These are phyloP conservation scores for Globisporangium nunn DNA, from an alignment of 352 stramenopile genomes.

Conservation along the genomic window DNA sequence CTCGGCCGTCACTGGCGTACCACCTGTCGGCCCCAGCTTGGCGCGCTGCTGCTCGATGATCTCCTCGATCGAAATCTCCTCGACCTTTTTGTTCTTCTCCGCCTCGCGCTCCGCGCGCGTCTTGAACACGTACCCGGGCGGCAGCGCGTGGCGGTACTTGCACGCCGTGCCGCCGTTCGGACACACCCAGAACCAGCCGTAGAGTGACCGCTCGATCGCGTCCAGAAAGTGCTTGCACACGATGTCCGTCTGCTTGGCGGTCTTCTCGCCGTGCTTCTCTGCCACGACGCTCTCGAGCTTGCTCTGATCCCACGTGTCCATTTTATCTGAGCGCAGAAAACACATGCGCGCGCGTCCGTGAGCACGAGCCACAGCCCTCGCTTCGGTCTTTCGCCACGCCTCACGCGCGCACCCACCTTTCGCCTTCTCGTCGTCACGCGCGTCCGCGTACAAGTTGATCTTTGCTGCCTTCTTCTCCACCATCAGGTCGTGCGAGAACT, in stretches of 20 bases:
- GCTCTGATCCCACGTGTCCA: conserved; percentile 83
- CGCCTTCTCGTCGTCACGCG: conserved; percentile 62
- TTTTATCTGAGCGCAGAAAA: conserved; percentile 37
- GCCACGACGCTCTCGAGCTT: conserved; percentile 85
- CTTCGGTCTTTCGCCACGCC: too few relatives aligned
- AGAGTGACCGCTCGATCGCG: conserved; percentile 86
- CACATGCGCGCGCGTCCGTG: too few relatives aligned
- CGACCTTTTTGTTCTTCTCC: conserved; percentile 77
- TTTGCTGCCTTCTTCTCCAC: conserved; percentile 83
- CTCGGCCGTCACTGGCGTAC: conserved; percentile 86
- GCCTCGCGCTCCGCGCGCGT: conserved; percentile 80
- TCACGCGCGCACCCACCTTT: conserved; percentile 11
- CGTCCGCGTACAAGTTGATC: conserved; percentile 87
- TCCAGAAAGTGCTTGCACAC: conserved; percentile 89
- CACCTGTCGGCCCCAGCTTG: conserved; percentile 74
- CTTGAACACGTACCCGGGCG: conserved; percentile 85
- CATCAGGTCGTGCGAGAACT: conserved; percentile 88
- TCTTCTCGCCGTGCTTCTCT: conserved; percentile 81
- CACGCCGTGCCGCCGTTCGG: conserved; percentile 75
- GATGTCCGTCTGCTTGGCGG: conserved; percentile 80
- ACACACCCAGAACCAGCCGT: conserved; percentile 89
- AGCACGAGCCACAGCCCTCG: neutral
- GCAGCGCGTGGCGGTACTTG: conserved; percentile 84
- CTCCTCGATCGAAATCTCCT: conserved; percentile 85
- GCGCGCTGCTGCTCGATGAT: conserved; percentile 89